phyloP scores from a whole-genome alignment of 1,284 basidiomycete genomes.

The Pterulicium gracile region DNA sequence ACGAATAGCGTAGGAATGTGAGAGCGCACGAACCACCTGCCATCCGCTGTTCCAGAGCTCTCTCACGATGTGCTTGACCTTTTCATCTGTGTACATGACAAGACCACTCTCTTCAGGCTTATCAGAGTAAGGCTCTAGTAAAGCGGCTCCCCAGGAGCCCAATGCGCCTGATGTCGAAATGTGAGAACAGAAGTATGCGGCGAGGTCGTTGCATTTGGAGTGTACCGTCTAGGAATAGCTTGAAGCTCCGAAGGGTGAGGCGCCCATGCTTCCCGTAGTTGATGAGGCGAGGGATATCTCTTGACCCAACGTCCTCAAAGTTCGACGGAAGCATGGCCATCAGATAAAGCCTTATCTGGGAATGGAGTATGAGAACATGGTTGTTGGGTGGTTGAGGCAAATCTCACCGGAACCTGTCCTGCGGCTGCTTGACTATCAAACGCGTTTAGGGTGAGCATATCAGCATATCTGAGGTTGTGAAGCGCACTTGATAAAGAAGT shows the following conservation, averaged over 20 bases:
- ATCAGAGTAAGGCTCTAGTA: constrained; percentile 80
- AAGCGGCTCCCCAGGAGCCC: constrained; percentile 85
- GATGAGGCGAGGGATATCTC: constrained; percentile 43
- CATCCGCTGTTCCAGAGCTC: constrained; percentile 59
- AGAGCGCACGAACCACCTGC: constrained; percentile 23
- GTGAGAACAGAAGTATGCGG: background rate
- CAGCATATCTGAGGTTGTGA: background rate
- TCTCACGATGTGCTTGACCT: constrained; percentile 43
- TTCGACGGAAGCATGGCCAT: constrained; percentile 58
- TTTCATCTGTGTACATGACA: constrained; percentile 46
- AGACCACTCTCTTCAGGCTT: constrained; percentile 61
- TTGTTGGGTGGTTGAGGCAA: background rate
- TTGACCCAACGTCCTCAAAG: background rate
- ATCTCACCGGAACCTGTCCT: too few relatives aligned
- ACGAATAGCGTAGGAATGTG: background rate
- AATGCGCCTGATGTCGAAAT: constrained; percentile 51
- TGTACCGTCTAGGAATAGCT: constrained; percentile 55
- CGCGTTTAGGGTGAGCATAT: too few relatives aligned
- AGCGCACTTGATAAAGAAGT: constrained; percentile 54
- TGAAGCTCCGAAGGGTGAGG: constrained; percentile 66
- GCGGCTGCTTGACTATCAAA: too few relatives aligned
- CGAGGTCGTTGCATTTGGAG: background rate
- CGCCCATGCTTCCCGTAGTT: constrained; percentile 52
- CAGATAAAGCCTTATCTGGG: constrained; percentile 63
- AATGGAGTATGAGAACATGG: background rate